Percentiles rank a stretch among this genome's conserved stretches.
phyloP scores from a whole-genome alignment of 1,284 basidiomycete species.

The Nidula niveotomentosa region DNA sequence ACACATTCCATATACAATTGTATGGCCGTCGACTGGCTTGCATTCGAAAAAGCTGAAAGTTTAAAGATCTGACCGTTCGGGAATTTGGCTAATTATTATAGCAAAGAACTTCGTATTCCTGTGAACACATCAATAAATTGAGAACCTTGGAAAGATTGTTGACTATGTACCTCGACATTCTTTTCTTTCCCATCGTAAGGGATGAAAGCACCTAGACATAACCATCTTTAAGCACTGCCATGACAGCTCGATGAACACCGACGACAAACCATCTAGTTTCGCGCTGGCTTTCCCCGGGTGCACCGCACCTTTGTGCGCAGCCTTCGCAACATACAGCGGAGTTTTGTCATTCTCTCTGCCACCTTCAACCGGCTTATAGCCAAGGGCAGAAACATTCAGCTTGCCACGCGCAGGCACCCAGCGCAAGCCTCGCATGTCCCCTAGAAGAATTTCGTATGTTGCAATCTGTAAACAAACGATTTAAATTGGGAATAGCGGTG shows the following conservation, averaged over 20 bases:
- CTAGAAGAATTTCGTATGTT: conserved; percentile 69
- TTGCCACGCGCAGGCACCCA: conserved; percentile 55
- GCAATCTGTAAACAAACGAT: conserved; percentile 36
- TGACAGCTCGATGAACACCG: neutral
- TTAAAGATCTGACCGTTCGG: neutral
- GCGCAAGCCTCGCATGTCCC: conserved; percentile 50
- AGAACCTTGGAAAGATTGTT: neutral
- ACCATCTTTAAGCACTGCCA: neutral
- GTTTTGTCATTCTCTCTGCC: conserved; percentile 64
- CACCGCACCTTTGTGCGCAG: conserved; percentile 45
- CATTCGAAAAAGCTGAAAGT: neutral
- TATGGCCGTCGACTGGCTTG: too few relatives aligned
- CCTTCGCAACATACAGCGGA: conserved; percentile 60
- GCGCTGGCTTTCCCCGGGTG: conserved; percentile 67
- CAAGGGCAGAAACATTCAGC: conserved; percentile 41
- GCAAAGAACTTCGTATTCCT: conserved; percentile 4
- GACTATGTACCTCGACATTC: conserved; percentile 34
- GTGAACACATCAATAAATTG: neutral
- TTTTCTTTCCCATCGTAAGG: conserved; percentile 51
- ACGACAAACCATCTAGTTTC: conserved; percentile 46
- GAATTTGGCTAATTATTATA: neutral
- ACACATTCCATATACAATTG: too few relatives aligned
- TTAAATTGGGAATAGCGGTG: neutral
- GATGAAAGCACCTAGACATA: conserved; percentile 43
- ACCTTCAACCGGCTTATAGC: conserved; percentile 59